Evolutionary conservation across 2,329 filamentous ascomycete species (phyloP).

Genomic region (Fusarium dlaminii): DNA sequence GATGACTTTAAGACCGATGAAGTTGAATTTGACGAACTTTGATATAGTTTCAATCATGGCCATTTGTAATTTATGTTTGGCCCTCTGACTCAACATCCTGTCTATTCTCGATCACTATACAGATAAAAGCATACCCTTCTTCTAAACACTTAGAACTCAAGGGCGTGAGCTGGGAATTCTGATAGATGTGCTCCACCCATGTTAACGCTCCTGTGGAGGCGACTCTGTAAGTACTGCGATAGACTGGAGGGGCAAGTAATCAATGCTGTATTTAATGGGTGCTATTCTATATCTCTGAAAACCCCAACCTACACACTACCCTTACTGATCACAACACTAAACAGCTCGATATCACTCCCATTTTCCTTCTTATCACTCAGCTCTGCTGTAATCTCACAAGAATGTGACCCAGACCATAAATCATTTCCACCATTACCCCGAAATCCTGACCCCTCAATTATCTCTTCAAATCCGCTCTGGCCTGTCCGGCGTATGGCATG

Average conservation of each 20-base stretch:
- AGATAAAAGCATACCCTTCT: background rate
- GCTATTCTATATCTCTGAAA: rapidly evolving
- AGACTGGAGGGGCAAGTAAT: rapidly evolving
- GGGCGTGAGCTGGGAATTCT: no score
- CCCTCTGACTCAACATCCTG: background rate
- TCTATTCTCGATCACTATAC: background rate
- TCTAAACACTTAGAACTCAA: no score
- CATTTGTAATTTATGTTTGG: background rate
- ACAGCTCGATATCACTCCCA: constrained; percentile 2
- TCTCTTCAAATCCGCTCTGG: constrained; percentile 20
- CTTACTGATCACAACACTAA: background rate
- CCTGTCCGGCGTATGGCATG: background rate
- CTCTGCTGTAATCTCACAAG: background rate
- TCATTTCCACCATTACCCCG: background rate
- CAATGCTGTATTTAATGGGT: rapidly evolving
- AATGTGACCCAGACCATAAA: background rate
- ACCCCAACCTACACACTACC: background rate
- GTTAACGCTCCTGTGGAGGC: no score
- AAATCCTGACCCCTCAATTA: constrained; percentile 1
- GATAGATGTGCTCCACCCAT: no score
- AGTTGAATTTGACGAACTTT: no score
- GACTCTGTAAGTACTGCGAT: no score
- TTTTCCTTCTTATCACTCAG: constrained; percentile 20
- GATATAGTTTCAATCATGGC: background rate
- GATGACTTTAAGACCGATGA: no score